Base-by-base conservation (phyloP, 345 rosid species). In the Eucalyptus sp. region DNA sequence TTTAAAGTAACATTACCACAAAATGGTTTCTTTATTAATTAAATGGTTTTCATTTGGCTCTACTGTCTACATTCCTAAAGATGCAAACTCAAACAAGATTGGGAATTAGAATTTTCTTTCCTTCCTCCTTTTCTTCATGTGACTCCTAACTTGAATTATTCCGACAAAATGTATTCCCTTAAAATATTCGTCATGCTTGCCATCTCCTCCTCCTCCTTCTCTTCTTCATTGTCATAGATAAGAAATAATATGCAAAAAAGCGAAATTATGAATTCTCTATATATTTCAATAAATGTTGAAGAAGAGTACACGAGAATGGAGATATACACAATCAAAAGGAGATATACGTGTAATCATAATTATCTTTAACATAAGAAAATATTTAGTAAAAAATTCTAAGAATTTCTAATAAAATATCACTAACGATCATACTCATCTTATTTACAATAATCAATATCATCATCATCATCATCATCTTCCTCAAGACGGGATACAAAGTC, bases 191-290 rank as follows among this genome's bases (percentile, higher is more conserved):
- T 20, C 37, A 17, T 16, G 0, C 54, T 51, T 51, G 0, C 0
- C 0, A 51, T 51, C 22, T 51, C 54, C 54, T 51, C 22, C 4
- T 52, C 56, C 27, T 54, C 11, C 22, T 2, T 12, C 8, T 11
- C 66, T 11, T 25, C 27, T 9, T 22, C 22, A 5, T 33, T 33
- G 2, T 8, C 62, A 20, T 56, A 22, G 0, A 56, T 9, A 56
- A 22, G 27, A 22, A 56, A 54, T 1, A 24, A 1, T 22, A 20
- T 0, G 0, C 0, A 20, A 0, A 8, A 56, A 22, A 1, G 62
- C 22, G 27, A 56, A 2, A 56, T 56, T 20, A 56, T 22, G 0
- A 54, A 54, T 22, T 20, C 0, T 54, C 0, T 3, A 2, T 2
- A 8, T 54, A 22, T 22, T 22, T 22, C 29, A 9, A 56, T 0